Conservation (phyloP, 306 rosid genomes). For the Cucurbita maxima region DNA sequence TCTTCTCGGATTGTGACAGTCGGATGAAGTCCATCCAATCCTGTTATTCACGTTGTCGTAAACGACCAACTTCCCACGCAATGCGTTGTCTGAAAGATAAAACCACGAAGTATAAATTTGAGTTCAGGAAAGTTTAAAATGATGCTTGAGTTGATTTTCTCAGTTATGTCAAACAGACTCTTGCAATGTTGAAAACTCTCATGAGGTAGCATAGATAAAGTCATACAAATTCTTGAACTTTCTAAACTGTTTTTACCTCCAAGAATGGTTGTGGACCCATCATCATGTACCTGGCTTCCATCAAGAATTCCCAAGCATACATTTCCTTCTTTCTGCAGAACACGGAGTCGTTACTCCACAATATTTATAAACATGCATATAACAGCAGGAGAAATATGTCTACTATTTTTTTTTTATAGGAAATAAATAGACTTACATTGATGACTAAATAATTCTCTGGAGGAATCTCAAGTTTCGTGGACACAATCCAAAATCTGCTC, state of each 20-base stretch:
- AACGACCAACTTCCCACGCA: slow-evolving; percentile 55
- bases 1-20: slow-evolving; percentile 35
- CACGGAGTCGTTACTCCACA: neutral
- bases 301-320: slow-evolving; percentile 77
- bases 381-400: neutral
- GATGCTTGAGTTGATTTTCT: neutral
- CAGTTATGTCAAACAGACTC: neutral
- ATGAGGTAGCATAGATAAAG: neutral
- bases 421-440: slow-evolving; percentile 26
- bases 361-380: neutral
- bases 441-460: slow-evolving; percentile 65
- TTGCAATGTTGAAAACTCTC: neutral
- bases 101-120: neutral
- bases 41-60: slow-evolving; percentile 59
- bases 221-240: neutral
- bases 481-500: slow-evolving; percentile 62
- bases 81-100: slow-evolving; percentile 42
- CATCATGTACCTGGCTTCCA: slow-evolving; percentile 55
- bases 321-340: slow-evolving; percentile 55
- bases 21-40: slow-evolving; percentile 52
- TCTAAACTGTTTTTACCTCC: slow-evolving; percentile 40
- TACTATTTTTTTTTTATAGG: neutral
- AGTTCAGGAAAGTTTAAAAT: neutral
- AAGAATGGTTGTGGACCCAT: slow-evolving; percentile 56
- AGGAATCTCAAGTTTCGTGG: slow-evolving; percentile 40